Base-by-base conservation (phyloP, 2,329 filamentous ascomycete genomes). In the Dactylellina sp. region DNA sequence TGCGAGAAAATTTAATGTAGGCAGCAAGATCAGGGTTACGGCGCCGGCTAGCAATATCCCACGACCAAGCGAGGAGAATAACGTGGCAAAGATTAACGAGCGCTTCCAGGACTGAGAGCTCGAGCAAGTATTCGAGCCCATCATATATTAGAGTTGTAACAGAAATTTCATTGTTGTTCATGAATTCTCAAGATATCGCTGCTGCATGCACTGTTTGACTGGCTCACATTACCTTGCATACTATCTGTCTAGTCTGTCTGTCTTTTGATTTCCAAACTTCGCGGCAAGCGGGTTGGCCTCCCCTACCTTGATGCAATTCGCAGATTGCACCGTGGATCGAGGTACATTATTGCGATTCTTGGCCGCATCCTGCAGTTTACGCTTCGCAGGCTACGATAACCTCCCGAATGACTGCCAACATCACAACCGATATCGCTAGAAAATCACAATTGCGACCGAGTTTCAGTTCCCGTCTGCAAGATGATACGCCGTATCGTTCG, bases 121-220 rank as follows among this genome's bases (percentile, higher is more conserved):
- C 12, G 22, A 11, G 9, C n/a, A n/a, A n/a, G n/a, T n/a, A n/a
- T n/a, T n/a, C n/a, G n/a, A n/a, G n/a, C n/a, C n/a, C n/a, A n/a
- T n/a, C n/a, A n/a, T n/a, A n/a, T n/a, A n/a, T n/a, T n/a, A n/a
- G n/a, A n/a, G n/a, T n/a, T n/a, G n/a, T n/a, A n/a, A n/a, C n/a
- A n/a, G n/a, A n/a, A n/a, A n/a, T n/a, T n/a, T n/a, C n/a, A n/a
- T n/a, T n/a, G n/a, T 18, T 47, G 7, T 18, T 47, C 6, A 9
- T 32, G 28, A 32, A 9, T n/a, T 59, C 49, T 68, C 63, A 53
- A 53, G 53, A 60, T 50, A 68, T 60, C 63, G 63, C 63, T 44
- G 63, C 46, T 53, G 44, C 55, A 60, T 68, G 63, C 63, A 59
- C 24, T n/a, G 63, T 60, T 68, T 60, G 63, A 68, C 63, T 35